Percentiles rank a stretch among this genome's conserved stretches.
Conservation (phyloP, 768 basidiomycete species). For the Amanita pallidorosea region DNA sequence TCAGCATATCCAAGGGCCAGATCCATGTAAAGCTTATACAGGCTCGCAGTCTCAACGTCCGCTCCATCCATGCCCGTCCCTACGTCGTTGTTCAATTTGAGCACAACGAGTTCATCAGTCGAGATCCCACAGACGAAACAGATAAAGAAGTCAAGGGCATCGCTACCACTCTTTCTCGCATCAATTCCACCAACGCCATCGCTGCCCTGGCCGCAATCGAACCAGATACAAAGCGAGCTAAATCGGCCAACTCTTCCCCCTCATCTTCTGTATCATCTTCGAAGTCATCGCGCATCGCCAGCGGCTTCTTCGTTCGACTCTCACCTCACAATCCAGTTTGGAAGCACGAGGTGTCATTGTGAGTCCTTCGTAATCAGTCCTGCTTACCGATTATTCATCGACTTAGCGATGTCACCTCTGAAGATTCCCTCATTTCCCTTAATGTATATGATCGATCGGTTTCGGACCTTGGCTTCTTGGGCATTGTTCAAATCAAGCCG, state of each 20-base stretch:
- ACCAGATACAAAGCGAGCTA: slow-evolving; percentile 27
- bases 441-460: slow-evolving; percentile 87
- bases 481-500: slow-evolving; percentile 86
- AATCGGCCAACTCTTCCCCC: slow-evolving; percentile 33
- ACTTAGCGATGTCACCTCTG: slow-evolving; percentile 86
- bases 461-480: slow-evolving; percentile 81
- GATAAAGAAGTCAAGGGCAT: slow-evolving; percentile 87
- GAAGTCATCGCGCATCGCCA: slow-evolving; percentile 23
- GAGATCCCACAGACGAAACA: slow-evolving; percentile 77
- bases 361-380: slow-evolving; percentile 19
- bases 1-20: slow-evolving; percentile 46
- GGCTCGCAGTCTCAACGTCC: slow-evolving; percentile 74
- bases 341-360: slow-evolving; percentile 99
- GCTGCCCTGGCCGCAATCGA: slow-evolving; percentile 57
- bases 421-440: slow-evolving; percentile 72
- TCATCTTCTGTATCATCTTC: slow-evolving; percentile 25
- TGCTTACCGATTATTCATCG: not conserved
- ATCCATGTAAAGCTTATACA: slow-evolving; percentile 95
- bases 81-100: slow-evolving; percentile 98
- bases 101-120: slow-evolving; percentile 94
- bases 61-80: slow-evolving; percentile 53
- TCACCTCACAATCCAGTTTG: slow-evolving; percentile 88
- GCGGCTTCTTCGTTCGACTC: slow-evolving; percentile 49
- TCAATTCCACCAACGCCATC: slow-evolving; percentile 50
- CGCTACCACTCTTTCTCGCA: slow-evolving; percentile 42